Base-by-base conservation (phyloP, 495 filamentous ascomycete genomes). In the Sabuloglossum arenarium region DNA sequence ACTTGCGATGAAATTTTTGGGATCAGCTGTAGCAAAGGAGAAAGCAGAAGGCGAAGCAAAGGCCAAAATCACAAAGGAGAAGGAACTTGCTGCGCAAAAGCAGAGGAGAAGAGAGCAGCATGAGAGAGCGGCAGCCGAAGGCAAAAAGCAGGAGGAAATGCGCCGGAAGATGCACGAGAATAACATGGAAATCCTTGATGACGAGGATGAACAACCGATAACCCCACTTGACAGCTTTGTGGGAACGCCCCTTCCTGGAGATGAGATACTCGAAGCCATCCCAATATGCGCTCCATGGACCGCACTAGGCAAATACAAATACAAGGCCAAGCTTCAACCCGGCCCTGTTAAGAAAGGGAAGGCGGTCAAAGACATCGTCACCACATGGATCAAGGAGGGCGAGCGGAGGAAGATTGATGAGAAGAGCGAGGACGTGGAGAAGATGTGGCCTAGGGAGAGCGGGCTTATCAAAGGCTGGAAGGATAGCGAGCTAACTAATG, bases 261-360 rank as follows among this genome's bases (percentile, higher is more conserved):
- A 97, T 61, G 84, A 90, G 68, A 80, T 96, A n/a, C 69, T 96
- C 1, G 86, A 86, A 42, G 86, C 80, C 5, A 76, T 96, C n/a
- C 84, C 88, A 0, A 73, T 97, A 5, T 96, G 90, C 66, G 91
- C 86, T 19, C 91, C 91, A 3, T 96, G 88, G 83, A 73, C 74
- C 19, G 85, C 91, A 0, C 72, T 98, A 59, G 70, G 68, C 0
- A 77, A 74, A 51, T 84, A 82, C 61, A 94, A 93, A 69, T 96
- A 94, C 70, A 85, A 87, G 64, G 84, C 78, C 21, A 98, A 97
- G 71, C 61, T 98, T 59, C 91, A 97, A 69, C 91, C 91, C 0
- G 91, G 91, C 1, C 62, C 78, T 1, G 75, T 80, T 61, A 98
- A 98, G 75, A 93, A 94, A 70, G 89, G 90, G 1, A 98, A 95